Percentiles rank a stretch among this genome's conserved stretches.
Conservation (phyloP, 2,329 filamentous ascomycete genomes). For the Alternaria arbusti region DNA sequence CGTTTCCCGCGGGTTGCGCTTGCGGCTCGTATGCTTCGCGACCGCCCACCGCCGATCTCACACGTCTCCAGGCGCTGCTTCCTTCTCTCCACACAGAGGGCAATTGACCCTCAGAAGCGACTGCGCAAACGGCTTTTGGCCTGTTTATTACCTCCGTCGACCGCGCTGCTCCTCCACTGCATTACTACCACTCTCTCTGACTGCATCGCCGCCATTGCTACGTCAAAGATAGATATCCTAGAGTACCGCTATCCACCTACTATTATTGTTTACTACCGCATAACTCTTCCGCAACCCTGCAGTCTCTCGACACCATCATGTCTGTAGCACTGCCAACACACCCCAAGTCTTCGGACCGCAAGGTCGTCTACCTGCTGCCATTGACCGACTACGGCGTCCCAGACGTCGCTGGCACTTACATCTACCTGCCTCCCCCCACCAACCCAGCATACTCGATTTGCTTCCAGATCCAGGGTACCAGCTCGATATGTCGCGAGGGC, state of each 20-base stretch:
- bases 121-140: conserved; percentile 13
- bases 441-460: conserved; percentile 77
- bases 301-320: conserved; percentile 28
- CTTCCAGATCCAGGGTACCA: conserved; percentile 92
- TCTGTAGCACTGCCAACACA: conserved; percentile 21
- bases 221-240: conserved; percentile 1
- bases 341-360: conserved; percentile 21
- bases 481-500: conserved; percentile 92
- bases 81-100: conserved; percentile 21
- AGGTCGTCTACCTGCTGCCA: conserved; percentile 79
- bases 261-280: conserved; percentile 26
- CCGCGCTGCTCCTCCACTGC: not conserved
- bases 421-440: conserved; percentile 82
- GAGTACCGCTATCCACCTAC: conserved; percentile 15
- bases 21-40: conserved; percentile 29
- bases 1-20: conserved; percentile 23
- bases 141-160: conserved; percentile 15
- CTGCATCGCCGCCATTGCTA: conserved; percentile 11
- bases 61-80: conserved; percentile 23
- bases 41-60: conserved; percentile 31
- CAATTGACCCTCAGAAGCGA: conserved; percentile 24
- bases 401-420: conserved; percentile 85
- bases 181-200: conserved; percentile 16
- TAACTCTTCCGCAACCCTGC: conserved; percentile 6
- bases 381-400: conserved; percentile 94